These are phyloP conservation scores for Penicillium sp. DNA, from an alignment of 2,329 filamentous ascomycete genomes.

Conservation along the genomic window DNA sequence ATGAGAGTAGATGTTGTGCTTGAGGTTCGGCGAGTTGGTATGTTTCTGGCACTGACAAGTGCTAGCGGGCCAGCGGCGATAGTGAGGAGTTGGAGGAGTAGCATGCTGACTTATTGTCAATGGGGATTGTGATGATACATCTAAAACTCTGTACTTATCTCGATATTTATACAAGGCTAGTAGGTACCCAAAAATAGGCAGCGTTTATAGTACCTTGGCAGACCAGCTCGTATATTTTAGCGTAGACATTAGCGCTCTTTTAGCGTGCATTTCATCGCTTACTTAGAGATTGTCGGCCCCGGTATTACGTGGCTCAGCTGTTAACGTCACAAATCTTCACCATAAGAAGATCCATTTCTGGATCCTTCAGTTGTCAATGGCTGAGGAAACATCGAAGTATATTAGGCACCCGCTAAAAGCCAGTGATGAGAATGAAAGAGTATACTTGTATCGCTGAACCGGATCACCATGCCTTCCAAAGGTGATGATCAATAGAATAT, in stretches of 20 bases:
- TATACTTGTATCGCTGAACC: too few relatives aligned
- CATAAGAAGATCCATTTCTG: background rate
- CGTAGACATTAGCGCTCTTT: background rate
- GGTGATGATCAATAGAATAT: too few relatives aligned
- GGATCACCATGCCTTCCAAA: too few relatives aligned
- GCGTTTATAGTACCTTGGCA: background rate
- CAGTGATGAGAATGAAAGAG: too few relatives aligned
- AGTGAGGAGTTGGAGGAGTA: background rate
- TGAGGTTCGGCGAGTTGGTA: background rate
- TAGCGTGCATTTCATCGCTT: background rate
- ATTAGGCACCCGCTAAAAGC: too few relatives aligned
- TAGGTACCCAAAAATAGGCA: background rate
- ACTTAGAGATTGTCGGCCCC: too few relatives aligned
- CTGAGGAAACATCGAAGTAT: too few relatives aligned
- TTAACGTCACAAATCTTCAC: too few relatives aligned
- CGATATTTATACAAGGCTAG: background rate
- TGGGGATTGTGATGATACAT: background rate
- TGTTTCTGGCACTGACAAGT: background rate
- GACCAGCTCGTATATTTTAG: background rate
- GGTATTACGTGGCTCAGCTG: too few relatives aligned
- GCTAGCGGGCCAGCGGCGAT: background rate
- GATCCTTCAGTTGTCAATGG: too few relatives aligned
- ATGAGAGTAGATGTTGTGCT: conserved; percentile 9
- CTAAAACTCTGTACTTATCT: background rate
- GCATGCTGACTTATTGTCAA: background rate